These are phyloP conservation scores for Arthrobotrys sinensis DNA, from an alignment of 2,329 filamentous ascomycete species.

Conservation along the genomic window DNA sequence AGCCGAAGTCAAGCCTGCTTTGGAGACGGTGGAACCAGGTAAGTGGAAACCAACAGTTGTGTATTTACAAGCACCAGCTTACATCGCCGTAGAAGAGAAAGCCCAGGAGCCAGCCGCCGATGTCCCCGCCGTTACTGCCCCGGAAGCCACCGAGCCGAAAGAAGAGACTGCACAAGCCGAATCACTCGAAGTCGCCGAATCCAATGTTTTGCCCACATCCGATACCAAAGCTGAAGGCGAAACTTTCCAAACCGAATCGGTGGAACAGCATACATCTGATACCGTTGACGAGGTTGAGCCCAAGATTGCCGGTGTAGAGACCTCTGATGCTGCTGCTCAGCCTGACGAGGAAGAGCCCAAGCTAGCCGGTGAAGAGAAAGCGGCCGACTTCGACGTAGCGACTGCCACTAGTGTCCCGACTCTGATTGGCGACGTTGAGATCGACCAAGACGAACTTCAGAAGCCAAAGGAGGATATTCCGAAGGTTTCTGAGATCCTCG, in stretches of 20 bases:
- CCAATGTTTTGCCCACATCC: no score
- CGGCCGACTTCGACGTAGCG: conserved; percentile 43
- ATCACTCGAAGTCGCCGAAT: background rate
- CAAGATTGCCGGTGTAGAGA: conserved; percentile 19
- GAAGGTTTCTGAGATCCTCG: conserved; percentile 49
- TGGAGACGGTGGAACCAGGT: conserved; percentile 36
- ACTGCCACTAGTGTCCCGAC: conserved; percentile 51
- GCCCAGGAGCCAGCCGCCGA: conserved; percentile 26
- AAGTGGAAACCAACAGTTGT: conserved; percentile 3
- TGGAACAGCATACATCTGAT: no score
- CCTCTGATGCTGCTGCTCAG: conserved; percentile 29
- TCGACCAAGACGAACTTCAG: conserved; percentile 43
- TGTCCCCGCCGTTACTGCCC: conserved; percentile 13
- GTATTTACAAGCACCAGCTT: conserved; percentile 1
- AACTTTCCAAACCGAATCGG: no score
- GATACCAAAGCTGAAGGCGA: no score
- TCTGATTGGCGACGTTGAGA: conserved; percentile 49
- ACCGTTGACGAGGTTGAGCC: conserved; percentile 2
- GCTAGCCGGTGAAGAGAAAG: conserved; percentile 26
- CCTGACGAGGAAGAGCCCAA: no score
- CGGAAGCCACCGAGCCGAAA: conserved; percentile 8
- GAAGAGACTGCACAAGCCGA: conserved; percentile 15
- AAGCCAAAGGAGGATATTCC: conserved; percentile 53
- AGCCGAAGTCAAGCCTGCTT: conserved; percentile 8
- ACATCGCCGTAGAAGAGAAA: conserved; percentile 38